Evolutionary conservation across 1,139 yeast species (phyloP).

Genomic region (Geotrichum fermentans): DNA sequence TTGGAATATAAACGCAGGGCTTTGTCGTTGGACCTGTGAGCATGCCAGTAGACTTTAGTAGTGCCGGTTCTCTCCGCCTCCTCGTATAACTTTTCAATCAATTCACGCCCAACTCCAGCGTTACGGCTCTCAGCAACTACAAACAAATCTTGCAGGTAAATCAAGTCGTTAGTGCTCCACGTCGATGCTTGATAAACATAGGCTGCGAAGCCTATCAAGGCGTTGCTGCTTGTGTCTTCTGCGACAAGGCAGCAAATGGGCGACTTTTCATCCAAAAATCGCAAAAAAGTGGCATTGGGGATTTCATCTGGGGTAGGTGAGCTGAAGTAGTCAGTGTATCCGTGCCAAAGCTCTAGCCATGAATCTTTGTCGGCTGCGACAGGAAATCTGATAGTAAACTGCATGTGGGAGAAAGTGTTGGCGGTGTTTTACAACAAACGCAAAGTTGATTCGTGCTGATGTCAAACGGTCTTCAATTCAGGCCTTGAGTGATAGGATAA

Average conservation of each 20-base stretch:
- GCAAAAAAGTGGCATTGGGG: conserved; percentile 42
- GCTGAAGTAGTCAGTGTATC: background rate
- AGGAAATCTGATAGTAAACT: background rate
- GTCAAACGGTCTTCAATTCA: too few species aligned
- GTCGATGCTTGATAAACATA: conserved; percentile 49
- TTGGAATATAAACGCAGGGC: conserved; percentile 56
- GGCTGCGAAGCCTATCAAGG: conserved; percentile 44
- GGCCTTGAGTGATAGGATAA: too few species aligned
- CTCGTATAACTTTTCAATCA: conserved; percentile 47
- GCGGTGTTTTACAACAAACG: too few species aligned
- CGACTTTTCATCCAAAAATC: conserved; percentile 44
- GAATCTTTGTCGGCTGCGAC: background rate
- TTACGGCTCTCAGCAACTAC: conserved; percentile 39
- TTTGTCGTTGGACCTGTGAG: conserved; percentile 52
- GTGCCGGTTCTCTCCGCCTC: conserved; percentile 46
- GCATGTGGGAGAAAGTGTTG: too few species aligned
- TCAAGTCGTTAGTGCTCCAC: conserved; percentile 44
- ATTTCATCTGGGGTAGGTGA: conserved; percentile 37
- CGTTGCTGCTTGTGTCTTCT: conserved; percentile 24
- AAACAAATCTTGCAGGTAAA: conserved; percentile 48
- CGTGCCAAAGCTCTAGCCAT: background rate
- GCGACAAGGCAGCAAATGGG: conserved; percentile 50
- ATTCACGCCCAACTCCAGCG: conserved; percentile 48
- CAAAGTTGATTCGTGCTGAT: too few species aligned
- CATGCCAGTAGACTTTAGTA: conserved; percentile 50